Percentiles rank a stretch among this genome's conserved stretches.
Evolutionary conservation across 495 filamentous ascomycete species (phyloP).

Genomic region (Trichoderma virens): DNA sequence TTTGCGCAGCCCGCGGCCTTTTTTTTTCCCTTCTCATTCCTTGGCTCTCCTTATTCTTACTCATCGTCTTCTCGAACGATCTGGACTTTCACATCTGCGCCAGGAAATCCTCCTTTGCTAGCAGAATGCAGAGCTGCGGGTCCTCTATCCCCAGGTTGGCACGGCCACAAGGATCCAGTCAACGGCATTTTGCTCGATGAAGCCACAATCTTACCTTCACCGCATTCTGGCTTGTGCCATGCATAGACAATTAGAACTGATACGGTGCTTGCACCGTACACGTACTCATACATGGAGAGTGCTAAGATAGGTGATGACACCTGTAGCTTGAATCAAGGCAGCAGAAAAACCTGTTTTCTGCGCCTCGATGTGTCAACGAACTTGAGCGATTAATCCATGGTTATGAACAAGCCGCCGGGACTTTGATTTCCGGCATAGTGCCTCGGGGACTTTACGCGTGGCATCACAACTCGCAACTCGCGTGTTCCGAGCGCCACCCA

Average conservation of each 20-base stretch:
- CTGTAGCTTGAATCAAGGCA: too few relatives aligned
- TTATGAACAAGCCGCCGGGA: not conserved
- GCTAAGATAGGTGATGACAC: too few relatives aligned
- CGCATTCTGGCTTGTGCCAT: not conserved
- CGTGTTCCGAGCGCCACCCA: not conserved
- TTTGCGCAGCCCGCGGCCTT: too few relatives aligned
- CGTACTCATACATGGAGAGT: not conserved
- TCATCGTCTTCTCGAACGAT: conserved; percentile 5
- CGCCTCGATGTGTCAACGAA: not conserved
- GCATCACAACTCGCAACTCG: not conserved
- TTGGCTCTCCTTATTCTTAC: too few relatives aligned
- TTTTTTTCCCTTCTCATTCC: too few relatives aligned
- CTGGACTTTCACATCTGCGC: not conserved
- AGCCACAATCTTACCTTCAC: not conserved
- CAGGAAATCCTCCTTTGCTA: not conserved
- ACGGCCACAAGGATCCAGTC: conserved; percentile 1
- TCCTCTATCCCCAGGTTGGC: not conserved
- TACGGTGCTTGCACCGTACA: not conserved
- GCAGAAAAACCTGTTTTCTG: not conserved
- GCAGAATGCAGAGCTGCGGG: not conserved
- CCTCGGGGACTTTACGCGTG: not conserved
- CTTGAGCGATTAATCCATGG: too few relatives aligned
- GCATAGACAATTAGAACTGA: not conserved
- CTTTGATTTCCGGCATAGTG: too few relatives aligned
- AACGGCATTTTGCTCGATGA: not conserved